Evolutionary conservation across 768 basidiomycete genomes (phyloP).

Genomic region (Mycena albidolilacea): DNA sequence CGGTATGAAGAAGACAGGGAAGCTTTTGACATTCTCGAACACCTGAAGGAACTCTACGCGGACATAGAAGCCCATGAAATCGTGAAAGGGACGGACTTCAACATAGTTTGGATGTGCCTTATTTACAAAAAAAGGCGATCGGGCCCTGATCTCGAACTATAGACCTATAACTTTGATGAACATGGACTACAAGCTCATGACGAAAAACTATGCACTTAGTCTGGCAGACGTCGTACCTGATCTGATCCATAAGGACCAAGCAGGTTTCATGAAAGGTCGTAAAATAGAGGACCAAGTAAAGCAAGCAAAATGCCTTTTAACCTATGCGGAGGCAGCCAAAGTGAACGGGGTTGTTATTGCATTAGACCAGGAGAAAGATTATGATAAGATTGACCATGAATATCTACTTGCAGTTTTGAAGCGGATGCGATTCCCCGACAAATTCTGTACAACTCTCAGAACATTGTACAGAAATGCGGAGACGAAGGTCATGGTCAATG

Average conservation of each 20-base stretch:
- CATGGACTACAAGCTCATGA: neutral
- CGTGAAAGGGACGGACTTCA: neutral
- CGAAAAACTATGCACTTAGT: neutral
- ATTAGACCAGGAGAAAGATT: neutral
- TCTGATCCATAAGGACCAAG: neutral
- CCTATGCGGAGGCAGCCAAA: neutral
- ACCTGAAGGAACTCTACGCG: neutral
- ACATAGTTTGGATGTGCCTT: slow-evolving; percentile 7
- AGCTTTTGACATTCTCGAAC: neutral
- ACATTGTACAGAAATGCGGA: neutral
- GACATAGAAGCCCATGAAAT: slow-evolving; percentile 9
- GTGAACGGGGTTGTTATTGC: neutral
- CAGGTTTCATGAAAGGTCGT: slow-evolving; percentile 4
- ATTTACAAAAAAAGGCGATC: slow-evolving; percentile 9
- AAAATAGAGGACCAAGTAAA: slow-evolving; percentile 10
- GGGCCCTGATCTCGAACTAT: neutral
- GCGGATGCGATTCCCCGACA: slow-evolving; percentile 3
- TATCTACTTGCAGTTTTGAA: neutral
- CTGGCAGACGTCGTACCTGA: neutral
- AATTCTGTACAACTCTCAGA: neutral
- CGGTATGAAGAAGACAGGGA: neutral
- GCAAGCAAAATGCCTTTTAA: neutral
- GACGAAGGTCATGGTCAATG: slow-evolving; percentile 1
- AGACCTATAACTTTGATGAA: neutral
- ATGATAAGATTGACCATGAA: no score